These are phyloP conservation scores for Pleurostoma richardsiae DNA, from an alignment of 2,329 filamentous ascomycete species.

Conservation along the genomic window DNA sequence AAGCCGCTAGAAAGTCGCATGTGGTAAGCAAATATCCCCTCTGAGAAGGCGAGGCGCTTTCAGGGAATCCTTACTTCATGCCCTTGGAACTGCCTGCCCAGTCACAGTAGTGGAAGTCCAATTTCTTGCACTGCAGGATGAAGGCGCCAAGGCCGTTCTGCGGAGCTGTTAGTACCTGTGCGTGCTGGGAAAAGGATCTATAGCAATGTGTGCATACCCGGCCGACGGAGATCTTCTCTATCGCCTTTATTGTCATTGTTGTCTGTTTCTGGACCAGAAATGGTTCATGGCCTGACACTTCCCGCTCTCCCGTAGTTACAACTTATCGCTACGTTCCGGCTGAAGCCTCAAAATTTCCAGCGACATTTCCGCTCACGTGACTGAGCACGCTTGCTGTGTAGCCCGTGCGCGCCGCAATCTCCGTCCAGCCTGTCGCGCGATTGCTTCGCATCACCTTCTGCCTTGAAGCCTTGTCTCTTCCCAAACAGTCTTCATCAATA, in stretches of 20 bases:
- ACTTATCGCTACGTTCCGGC: no score
- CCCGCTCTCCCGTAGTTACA: not conserved
- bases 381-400: not conserved
- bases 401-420: not conserved
- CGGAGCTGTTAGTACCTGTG: not conserved
- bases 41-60: slow-evolving; percentile 1
- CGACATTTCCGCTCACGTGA: no score
- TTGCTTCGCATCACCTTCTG: not conserved
- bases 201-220: slow-evolving; percentile 36
- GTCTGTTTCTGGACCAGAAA: slow-evolving; percentile 13
- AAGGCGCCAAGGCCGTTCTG: slow-evolving; percentile 97
- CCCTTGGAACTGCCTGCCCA: slow-evolving; percentile 88
- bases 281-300: not conserved
- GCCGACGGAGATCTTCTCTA: slow-evolving; percentile 47
- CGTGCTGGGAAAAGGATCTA: not conserved
- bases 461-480: not conserved
- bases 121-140: slow-evolving; percentile 91
- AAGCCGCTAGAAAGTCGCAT: slow-evolving; percentile 56
- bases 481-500: not conserved
- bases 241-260: slow-evolving; percentile 51
- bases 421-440: not conserved
- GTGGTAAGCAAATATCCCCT: slow-evolving; percentile 3
- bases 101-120: slow-evolving; percentile 97
- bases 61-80: slow-evolving; percentile 68
- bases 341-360: no score